Base-by-base conservation (phyloP, 2,329 filamentous ascomycete genomes). In the Aspergillus sp. region DNA sequence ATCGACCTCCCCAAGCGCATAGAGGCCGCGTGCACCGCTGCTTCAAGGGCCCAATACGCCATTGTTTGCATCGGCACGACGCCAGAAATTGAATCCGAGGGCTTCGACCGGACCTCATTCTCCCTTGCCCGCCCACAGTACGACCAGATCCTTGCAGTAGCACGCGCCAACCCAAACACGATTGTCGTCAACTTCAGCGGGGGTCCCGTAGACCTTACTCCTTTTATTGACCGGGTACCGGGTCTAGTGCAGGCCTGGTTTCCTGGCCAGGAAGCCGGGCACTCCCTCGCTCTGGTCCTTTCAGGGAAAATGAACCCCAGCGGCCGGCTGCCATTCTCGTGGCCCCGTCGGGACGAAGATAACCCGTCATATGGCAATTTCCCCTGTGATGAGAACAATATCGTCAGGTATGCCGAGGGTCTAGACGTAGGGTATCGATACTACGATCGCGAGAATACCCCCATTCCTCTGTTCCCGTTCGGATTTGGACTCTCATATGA, bases 21-120 rank as follows among this genome's bases (percentile, higher is more conserved):
- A 8, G 19, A 49, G 15, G 13, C 8, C 4, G 58, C 52, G 8
- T 15, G 45, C 6, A 6, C 9, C 13, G 45, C 45, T 8, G 58
- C 58, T 7, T 31, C n/a, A 38, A 7, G 45, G 34, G 41, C 51
- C 11, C n/a, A 54, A 5, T 31, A 50, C 34, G 58, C 52, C 22
- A 15, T 60, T 22, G 58, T 60, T 15, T 60, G 51, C 46, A 31
- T 45, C 17, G 52, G 52, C 11, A 60, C 58, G 9, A 60, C 58
- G 5, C 34, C 31, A 15, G 58, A 60, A 22, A 50, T 60, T n/a
- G 58, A 55, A 48, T 54, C 50, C 7, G 57, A 59, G 28, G 57
- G 57, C 13, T 54, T 48, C 30, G 50, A 54, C 30, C 43, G 57
- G 15, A 15, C 22, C 38, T 34, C 50, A 1, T 30, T 59, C n/a